These are phyloP conservation scores for Volvox africanus DNA, from an alignment of 139 green algal genomes.

Conservation along the genomic window DNA sequence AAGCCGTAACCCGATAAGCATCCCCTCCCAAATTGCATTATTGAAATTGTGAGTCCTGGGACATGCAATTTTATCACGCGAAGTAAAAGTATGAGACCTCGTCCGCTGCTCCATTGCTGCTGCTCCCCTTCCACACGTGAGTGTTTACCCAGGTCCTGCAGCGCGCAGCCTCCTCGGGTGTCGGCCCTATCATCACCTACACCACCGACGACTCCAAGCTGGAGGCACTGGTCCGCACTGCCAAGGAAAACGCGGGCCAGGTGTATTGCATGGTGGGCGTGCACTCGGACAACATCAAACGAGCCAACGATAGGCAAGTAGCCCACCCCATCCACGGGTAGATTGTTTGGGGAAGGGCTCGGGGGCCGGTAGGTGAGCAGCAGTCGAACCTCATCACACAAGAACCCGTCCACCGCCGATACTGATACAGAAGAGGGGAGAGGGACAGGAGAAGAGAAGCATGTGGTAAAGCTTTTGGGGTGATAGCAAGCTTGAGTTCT, in stretches of 20 bases:
- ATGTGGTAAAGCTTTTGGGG: no score
- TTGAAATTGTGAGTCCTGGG: no score
- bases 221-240: slow-evolving; percentile 31
- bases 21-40: no score
- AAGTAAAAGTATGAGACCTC: no score
- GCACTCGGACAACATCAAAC: slow-evolving; percentile 57
- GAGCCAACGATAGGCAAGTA: slow-evolving; percentile 47
- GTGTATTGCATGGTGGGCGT: slow-evolving; percentile 54
- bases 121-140: background rate
- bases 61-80: no score
- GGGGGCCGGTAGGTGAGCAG: no score
- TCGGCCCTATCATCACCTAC: slow-evolving; percentile 44
- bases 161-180: slow-evolving; percentile 35
- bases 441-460: no score
- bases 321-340: background rate
- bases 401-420: background rate
- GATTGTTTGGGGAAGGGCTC: background rate
- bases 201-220: slow-evolving; percentile 56
- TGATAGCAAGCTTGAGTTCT: no score
- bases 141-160: slow-evolving; percentile 42
- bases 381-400: background rate
- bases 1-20: no score
- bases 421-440: no score
- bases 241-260: slow-evolving; percentile 49
- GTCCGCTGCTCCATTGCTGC: no score